Evolutionary conservation across 345 rosid genomes (phyloP).

Genomic region (Cardamine resedifolia): DNA sequence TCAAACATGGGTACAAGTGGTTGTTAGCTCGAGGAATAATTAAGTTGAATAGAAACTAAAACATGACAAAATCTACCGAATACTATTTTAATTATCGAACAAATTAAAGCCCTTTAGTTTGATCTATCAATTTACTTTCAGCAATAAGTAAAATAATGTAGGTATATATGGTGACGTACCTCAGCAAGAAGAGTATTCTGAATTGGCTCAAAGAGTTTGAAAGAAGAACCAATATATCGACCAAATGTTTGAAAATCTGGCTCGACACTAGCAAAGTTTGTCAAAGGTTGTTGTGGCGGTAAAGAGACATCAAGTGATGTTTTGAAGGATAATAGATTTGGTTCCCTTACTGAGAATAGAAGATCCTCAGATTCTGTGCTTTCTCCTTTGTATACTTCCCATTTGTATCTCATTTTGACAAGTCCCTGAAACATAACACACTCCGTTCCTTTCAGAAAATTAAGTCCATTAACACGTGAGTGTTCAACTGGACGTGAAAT

Average conservation of each 20-base stretch:
- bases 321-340: conserved; percentile 53
- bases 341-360: conserved; percentile 46
- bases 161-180: conserved; percentile 40
- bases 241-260: conserved; percentile 52
- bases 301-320: conserved; percentile 49
- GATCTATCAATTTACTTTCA: background rate
- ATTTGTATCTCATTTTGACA: conserved; percentile 27
- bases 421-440: conserved; percentile 35
- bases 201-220: conserved; percentile 49
- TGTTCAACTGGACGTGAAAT: background rate
- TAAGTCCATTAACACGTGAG: background rate
- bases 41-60: background rate
- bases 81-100: background rate
- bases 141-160: conserved; percentile 1
- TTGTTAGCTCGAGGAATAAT: background rate
- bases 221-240: conserved; percentile 50
- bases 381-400: conserved; percentile 35
- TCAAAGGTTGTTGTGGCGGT: conserved; percentile 21
- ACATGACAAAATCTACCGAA: background rate
- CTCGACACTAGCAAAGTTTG: background rate
- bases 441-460: background rate
- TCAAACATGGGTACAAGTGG: background rate
- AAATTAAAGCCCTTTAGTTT: conserved; percentile 5
- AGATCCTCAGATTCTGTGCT: conserved; percentile 19
- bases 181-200: conserved; percentile 55